Percentiles rank a stretch among this genome's conserved stretches.
These are phyloP conservation scores for Lecanoromycetidae sp. DNA, from an alignment of 2,329 filamentous ascomycete species.

Conservation along the genomic window DNA sequence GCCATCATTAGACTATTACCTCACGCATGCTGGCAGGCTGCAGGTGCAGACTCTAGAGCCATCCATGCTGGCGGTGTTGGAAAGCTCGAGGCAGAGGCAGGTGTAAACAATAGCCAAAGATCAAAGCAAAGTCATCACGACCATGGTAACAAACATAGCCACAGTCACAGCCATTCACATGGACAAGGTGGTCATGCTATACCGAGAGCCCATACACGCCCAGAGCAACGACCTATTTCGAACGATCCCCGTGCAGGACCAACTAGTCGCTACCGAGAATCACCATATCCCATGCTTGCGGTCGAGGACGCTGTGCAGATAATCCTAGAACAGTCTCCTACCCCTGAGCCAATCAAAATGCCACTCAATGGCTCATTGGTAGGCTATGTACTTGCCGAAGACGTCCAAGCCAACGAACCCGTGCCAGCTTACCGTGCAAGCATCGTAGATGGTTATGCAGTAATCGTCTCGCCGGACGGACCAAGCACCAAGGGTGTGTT, in stretches of 20 bases:
- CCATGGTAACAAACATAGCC: slow-evolving; percentile 28
- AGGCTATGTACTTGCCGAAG: slow-evolving; percentile 68
- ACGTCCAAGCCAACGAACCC: slow-evolving; percentile 65
- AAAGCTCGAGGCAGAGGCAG: slow-evolving; percentile 74
- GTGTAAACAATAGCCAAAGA: slow-evolving; percentile 34
- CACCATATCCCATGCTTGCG: slow-evolving; percentile 82
- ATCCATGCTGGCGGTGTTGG: slow-evolving; percentile 71
- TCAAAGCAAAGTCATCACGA: slow-evolving; percentile 19
- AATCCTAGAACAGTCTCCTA: slow-evolving; percentile 62
- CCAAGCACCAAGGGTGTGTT: slow-evolving; percentile 62
- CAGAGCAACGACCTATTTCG: slow-evolving; percentile 44
- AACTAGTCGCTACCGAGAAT: slow-evolving; percentile 63
- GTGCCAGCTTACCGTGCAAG: slow-evolving; percentile 92
- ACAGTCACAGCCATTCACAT: slow-evolving; percentile 43
- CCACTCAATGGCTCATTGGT: slow-evolving; percentile 56
- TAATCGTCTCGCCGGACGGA: slow-evolving; percentile 52
- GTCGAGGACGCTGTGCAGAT: slow-evolving; percentile 67
- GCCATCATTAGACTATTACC: slow-evolving; percentile 80
- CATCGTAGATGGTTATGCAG: slow-evolving; percentile 92
- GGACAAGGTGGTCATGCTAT: slow-evolving; percentile 46
- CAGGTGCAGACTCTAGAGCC: slow-evolving; percentile 66
- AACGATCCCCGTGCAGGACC: slow-evolving; percentile 49
- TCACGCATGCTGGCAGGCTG: slow-evolving; percentile 84
- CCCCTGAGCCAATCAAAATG: slow-evolving; percentile 43
- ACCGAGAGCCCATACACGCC: slow-evolving; percentile 62